phyloP scores from a whole-genome alignment of 1,284 basidiomycete genomes.

The Pseudozyma hubeiensis region DNA sequence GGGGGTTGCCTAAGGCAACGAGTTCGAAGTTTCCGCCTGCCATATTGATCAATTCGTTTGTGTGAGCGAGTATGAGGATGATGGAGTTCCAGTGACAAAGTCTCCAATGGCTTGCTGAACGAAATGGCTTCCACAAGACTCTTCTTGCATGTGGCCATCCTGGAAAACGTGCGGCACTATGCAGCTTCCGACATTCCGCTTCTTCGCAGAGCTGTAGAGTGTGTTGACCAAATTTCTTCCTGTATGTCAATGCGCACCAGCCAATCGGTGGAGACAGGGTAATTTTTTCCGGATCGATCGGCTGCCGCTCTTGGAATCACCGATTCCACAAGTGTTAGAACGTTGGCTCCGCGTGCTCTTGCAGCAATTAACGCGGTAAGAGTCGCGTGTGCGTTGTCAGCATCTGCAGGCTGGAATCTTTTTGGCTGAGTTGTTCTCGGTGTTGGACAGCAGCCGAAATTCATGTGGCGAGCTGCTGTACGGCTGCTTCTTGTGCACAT shows the following conservation, averaged over 20 bases:
- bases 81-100: neutral
- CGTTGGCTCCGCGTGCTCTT: neutral
- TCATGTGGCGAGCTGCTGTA: slow-evolving; percentile 11
- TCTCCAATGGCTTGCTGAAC: no score
- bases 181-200: neutral
- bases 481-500: neutral
- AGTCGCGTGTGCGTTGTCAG: slow-evolving; percentile 8
- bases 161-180: slow-evolving; percentile 4
- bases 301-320: neutral
- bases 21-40: slow-evolving; percentile 63
- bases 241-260: slow-evolving; percentile 8
- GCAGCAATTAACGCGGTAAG: slow-evolving; percentile 22
- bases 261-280: neutral
- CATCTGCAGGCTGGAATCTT: neutral
- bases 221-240: slow-evolving; percentile 26
- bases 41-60: slow-evolving; percentile 17
- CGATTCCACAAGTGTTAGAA: neutral
- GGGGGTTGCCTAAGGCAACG: slow-evolving; percentile 67
- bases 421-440: slow-evolving; percentile 2
- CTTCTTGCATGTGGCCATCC: neutral
- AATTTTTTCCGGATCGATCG: neutral
- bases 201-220: neutral
- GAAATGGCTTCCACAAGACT: no score
- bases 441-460: slow-evolving; percentile 15
- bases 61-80: neutral